A percentile compares a stretch with the other conserved stretches of the same genome.
Evolutionary conservation across 148 eudicot genomes (phyloP).

Genomic region (Arctostaphylos glauca): DNA sequence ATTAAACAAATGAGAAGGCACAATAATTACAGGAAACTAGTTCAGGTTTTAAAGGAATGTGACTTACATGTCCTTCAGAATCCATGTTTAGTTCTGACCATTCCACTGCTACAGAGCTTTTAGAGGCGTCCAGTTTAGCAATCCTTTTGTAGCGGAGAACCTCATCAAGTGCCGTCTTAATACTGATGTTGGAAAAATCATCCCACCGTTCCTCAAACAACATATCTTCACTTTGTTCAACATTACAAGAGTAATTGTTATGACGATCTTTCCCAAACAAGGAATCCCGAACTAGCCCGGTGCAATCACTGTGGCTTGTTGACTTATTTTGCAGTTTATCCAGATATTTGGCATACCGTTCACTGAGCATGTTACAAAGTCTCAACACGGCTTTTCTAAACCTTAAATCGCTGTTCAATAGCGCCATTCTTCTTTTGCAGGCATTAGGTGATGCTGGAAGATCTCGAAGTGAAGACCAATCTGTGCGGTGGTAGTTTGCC

Average conservation of each 20-base stretch:
- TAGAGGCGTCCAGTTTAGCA: constrained; percentile 40
- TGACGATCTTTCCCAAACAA: constrained; percentile 19
- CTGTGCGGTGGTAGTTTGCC: constrained; percentile 62
- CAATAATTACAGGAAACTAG: neutral
- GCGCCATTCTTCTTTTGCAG: constrained; percentile 79
- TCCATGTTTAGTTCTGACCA: constrained; percentile 28
- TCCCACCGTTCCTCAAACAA: constrained; percentile 53
- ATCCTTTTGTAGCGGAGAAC: constrained; percentile 54
- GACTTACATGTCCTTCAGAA: constrained; percentile 28
- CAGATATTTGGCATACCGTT: constrained; percentile 63
- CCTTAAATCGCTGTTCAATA: constrained; percentile 41
- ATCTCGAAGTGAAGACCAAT: constrained; percentile 61
- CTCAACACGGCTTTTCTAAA: constrained; percentile 68
- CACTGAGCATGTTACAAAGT: constrained; percentile 71
- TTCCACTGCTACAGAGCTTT: constrained; percentile 41
- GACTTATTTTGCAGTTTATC: constrained; percentile 31
- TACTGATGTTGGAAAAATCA: constrained; percentile 53
- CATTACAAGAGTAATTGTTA: constrained; percentile 20
- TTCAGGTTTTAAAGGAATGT: constrained; percentile 6
- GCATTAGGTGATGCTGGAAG: constrained; percentile 71
- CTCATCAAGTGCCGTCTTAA: constrained; percentile 62
- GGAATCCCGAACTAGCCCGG: constrained; percentile 24
- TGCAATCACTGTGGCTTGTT: constrained; percentile 13
- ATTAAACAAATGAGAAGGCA: constrained; percentile 6
- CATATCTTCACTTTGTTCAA: constrained; percentile 30